Conservation (phyloP, 1,139 yeast genomes). For the Blastobotrys capitulatus region DNA sequence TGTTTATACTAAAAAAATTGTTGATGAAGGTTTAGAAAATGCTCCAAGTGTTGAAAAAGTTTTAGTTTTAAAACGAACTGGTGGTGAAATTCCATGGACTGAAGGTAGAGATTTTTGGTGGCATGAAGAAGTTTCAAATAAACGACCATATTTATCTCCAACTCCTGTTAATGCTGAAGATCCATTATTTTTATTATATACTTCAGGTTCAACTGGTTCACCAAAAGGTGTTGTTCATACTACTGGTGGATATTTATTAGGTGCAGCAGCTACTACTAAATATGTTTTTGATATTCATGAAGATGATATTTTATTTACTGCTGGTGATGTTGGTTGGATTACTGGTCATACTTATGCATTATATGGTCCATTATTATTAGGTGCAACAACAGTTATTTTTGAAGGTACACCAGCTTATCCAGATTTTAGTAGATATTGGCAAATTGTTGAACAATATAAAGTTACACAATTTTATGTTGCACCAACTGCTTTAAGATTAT, state of each 20-base stretch:
- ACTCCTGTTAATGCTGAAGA: conserved; percentile 87
- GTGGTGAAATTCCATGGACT: conserved; percentile 60
- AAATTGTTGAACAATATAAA: conserved; percentile 85
- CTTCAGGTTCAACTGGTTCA: conserved; percentile 96
- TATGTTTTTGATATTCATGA: conserved; percentile 90
- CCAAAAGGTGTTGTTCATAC: conserved; percentile 98
- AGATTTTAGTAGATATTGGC: conserved; percentile 95
- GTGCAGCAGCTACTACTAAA: conserved; percentile 91
- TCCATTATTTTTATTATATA: conserved; percentile 87
- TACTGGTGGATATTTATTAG: conserved; percentile 90
- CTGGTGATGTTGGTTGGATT: conserved; percentile 99
- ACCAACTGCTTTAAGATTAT: conserved; percentile 93
- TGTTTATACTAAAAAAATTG: conserved; percentile 85
- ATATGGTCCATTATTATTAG: conserved; percentile 86
- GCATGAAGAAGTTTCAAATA: conserved; percentile 80
- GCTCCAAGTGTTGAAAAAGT: conserved; percentile 81
- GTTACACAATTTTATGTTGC: conserved; percentile 98
- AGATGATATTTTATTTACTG: conserved; percentile 86
- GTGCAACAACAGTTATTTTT: conserved; percentile 86
- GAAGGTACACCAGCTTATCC: conserved; percentile 99
- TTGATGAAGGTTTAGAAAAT: conserved; percentile 81
- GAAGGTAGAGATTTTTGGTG: conserved; percentile 91
- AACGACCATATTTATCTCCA: conserved; percentile 82
- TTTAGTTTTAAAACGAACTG: conserved; percentile 83
- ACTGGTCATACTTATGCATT: conserved; percentile 97